Percentiles rank a stretch among this genome's conserved stretches.
Conservation (phyloP, 345 rosid species). For the Euphorbia lathyris region DNA sequence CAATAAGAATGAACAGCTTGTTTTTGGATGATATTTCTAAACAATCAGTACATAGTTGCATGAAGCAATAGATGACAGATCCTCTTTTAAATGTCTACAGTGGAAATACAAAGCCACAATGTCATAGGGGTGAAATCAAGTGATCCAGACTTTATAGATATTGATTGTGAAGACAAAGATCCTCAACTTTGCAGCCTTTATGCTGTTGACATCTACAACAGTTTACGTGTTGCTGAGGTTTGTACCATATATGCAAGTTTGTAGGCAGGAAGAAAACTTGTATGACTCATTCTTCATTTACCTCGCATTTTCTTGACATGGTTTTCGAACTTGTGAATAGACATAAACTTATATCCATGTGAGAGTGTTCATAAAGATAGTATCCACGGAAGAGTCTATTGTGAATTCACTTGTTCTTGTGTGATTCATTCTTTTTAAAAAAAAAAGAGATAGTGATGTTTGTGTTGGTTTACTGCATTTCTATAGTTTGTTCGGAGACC, state of each 20-base stretch:
- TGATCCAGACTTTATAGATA: conserved; percentile 44
- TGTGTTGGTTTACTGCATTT: conserved; percentile 20
- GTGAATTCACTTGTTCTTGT: neutral
- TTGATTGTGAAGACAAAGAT: conserved; percentile 62
- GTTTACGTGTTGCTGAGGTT: conserved; percentile 83
- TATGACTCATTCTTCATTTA: neutral
- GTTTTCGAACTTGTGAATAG: neutral
- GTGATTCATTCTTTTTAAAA: no score
- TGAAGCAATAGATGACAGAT: conserved; percentile 16
- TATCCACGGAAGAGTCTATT: neutral
- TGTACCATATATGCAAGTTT: conserved; percentile 12
- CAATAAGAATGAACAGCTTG: neutral
- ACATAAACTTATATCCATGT: neutral
- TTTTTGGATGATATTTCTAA: neutral
- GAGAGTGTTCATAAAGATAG: neutral
- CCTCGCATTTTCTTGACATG: neutral
- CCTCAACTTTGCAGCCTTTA: conserved; percentile 73
- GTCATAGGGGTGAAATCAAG: conserved; percentile 28
- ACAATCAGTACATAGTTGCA: neutral
- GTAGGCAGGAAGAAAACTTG: neutral
- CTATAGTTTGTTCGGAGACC: conserved; percentile 69
- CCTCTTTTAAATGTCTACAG: conserved; percentile 33
- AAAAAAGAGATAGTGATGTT: conserved; percentile 3
- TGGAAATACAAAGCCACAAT: conserved; percentile 27
- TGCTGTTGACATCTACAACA: conserved; percentile 65